phyloP scores from a whole-genome alignment of 768 basidiomycete species.

The Termitomyces sp. region DNA sequence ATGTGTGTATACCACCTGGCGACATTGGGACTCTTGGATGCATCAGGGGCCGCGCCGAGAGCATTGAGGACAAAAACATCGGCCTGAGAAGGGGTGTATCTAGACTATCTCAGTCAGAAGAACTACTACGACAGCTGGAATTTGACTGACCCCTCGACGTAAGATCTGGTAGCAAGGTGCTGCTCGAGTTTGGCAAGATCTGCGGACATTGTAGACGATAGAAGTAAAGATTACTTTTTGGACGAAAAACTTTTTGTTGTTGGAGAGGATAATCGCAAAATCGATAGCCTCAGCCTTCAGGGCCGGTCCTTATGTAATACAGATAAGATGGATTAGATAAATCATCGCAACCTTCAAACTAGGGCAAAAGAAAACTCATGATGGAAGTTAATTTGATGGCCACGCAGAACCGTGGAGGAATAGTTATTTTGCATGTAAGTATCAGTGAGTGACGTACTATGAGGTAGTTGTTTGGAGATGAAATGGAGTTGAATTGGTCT shows the following conservation, averaged over 20 bases:
- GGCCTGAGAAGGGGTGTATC: constrained; percentile 90
- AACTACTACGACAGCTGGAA: background rate
- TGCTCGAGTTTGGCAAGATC: constrained; percentile 74
- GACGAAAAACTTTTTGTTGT: constrained; percentile 16
- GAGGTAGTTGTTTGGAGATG: too few relatives aligned
- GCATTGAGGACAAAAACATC: constrained; percentile 91
- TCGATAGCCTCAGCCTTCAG: constrained; percentile 19
- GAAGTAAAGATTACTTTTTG: constrained; percentile 18
- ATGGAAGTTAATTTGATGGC: too few relatives aligned
- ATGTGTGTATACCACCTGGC: constrained; percentile 96
- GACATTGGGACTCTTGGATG: constrained; percentile 64
- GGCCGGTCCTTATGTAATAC: constrained; percentile 20
- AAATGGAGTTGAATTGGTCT: too few relatives aligned
- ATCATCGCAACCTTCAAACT: too few relatives aligned
- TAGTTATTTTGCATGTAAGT: too few relatives aligned
- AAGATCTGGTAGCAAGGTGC: constrained; percentile 84
- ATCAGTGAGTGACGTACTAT: too few relatives aligned
- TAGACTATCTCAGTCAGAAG: constrained; percentile 28
- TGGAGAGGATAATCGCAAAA: constrained; percentile 12
- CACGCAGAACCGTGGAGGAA: too few relatives aligned
- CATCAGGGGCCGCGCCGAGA: constrained; percentile 61
- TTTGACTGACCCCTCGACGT: constrained; percentile 82
- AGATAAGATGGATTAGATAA: constrained; percentile 7
- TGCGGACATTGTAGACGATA: constrained; percentile 50
- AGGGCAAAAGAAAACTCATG: too few relatives aligned